Evolutionary conservation across 306 rosid genomes (phyloP).

Genomic region (Prunus mume): DNA sequence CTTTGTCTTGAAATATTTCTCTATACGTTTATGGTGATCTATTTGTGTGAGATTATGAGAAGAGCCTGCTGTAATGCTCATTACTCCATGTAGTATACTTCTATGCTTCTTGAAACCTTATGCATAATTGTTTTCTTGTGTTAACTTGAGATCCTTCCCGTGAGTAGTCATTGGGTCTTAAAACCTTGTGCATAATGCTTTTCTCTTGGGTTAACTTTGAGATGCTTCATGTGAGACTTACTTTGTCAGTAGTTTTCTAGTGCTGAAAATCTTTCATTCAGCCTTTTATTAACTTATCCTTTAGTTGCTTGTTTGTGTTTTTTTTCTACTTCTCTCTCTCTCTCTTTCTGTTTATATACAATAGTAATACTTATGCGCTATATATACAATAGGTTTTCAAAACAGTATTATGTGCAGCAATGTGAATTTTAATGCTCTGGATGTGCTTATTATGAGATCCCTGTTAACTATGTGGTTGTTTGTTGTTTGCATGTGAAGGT

Average conservation of each 20-base stretch:
- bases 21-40: background rate
- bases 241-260: no score
- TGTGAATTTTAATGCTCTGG: background rate
- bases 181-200: background rate
- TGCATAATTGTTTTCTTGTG: background rate
- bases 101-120: background rate
- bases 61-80: background rate
- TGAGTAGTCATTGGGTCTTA: background rate
- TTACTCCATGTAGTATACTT: background rate
- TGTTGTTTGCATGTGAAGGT: conserved; percentile 44
- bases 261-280: background rate
- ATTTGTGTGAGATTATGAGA: background rate
- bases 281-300: background rate
- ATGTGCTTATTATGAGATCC: background rate
- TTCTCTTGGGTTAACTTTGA: background rate
- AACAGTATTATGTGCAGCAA: background rate
- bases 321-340: background rate
- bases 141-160: background rate
- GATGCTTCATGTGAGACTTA: background rate
- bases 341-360: background rate
- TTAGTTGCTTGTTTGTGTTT: background rate
- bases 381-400: background rate
- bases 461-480: background rate
- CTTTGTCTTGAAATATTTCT: background rate
- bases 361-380: background rate